Conservation (phyloP, 257 asterid species). For the Paraleonurus japonicus region DNA sequence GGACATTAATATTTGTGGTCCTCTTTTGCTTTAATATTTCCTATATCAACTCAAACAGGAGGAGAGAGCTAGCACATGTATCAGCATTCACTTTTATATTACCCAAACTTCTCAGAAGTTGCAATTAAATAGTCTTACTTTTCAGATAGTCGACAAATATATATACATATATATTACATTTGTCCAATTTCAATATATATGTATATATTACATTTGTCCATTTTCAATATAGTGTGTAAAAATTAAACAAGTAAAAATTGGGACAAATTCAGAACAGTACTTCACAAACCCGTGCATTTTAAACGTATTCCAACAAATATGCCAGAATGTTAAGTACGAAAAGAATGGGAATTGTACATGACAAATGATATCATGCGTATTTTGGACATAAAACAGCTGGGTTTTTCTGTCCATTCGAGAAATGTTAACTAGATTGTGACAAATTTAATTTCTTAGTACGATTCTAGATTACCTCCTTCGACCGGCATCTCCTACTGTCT, state of each 20-base stretch:
- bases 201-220: neutral
- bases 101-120: neutral
- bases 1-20: conserved; percentile 1
- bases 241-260: neutral
- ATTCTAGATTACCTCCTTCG: conserved; percentile 22
- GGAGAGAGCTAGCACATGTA: neutral
- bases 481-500: conserved; percentile 23
- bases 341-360: conserved; percentile 8
- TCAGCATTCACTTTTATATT: neutral
- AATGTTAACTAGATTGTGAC: conserved; percentile 17
- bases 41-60: neutral
- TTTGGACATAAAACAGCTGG: conserved; percentile 24
- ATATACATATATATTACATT: too few species aligned
- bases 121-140: neutral
- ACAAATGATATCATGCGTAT: conserved; percentile 15
- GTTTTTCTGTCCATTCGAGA: conserved; percentile 23
- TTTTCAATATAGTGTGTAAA: neutral
- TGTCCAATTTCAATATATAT: neutral
- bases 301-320: neutral
- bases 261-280: neutral
- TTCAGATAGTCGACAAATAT: neutral
- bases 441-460: neutral
- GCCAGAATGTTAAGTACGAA: neutral
- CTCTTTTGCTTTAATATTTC: neutral
- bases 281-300: neutral